Evolutionary conservation across 768 basidiomycete species (phyloP), one percentile per base, ranked within the genome.

Genomic region (Mycena amicta): DNA sequence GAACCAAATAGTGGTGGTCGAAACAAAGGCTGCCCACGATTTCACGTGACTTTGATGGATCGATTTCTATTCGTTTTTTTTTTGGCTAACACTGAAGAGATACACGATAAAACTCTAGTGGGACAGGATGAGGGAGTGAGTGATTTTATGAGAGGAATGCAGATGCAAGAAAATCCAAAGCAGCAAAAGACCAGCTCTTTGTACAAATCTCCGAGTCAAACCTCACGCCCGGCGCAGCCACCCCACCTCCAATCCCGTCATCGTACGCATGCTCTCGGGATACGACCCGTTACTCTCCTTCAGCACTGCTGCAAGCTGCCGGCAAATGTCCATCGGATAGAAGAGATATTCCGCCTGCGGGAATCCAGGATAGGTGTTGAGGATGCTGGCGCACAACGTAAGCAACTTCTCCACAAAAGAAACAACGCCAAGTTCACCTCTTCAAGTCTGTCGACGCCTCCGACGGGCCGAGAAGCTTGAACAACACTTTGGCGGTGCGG

Each of bases 331-430:
- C 74, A 87, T 82, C 0, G 95, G 92, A 67, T 98, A 97, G 30
- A 83, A 85, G 8, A 97, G 75, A 60, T 88, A 85, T 71, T 98
- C 95, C n/a, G 92, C 89, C 69, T 93, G 92, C 8, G 89, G 87
- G 69, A 93, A 93, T 20, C 88, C 86, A 30, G 91, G 90, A 70
- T 92, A 90, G 63, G 80, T 86, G 66, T 86, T 77, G 56, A 90
- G 65, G 28, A 87, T 76, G 50, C 84, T 89, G n/a, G n/a, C n/a
- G n/a, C n/a, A n/a, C n/a, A n/a, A n/a, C n/a, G 55, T 6, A 67
- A 47, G 37, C 43, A 5, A 56, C 22, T 43, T 40, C 4, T 37
- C 3, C 46, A 23, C 46, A 20, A 23, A 56, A 61, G 37, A 61
- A 31, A 5, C 43, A 40, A 46, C 30, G 26, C 18, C 29, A 46